These are phyloP conservation scores for Suillus clintonianus DNA, from an alignment of 768 basidiomycete species.

Conservation along the genomic window DNA sequence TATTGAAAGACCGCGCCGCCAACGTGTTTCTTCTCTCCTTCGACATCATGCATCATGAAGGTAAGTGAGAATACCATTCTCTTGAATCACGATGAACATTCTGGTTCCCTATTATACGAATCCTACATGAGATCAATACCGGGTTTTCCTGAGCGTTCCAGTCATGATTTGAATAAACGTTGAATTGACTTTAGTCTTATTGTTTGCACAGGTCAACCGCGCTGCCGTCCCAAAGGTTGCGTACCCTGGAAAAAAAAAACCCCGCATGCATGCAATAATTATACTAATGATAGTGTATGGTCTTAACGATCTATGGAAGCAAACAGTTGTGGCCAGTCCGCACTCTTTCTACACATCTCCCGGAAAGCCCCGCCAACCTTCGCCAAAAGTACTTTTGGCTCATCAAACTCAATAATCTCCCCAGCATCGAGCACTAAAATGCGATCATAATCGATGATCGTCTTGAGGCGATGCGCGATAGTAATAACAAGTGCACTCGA, in stretches of 20 bases:
- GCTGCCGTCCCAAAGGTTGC: not conserved
- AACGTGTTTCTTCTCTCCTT: no score
- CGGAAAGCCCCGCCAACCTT: conserved; percentile 61
- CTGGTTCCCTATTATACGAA: conserved; percentile 70
- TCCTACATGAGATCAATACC: conserved; percentile 42
- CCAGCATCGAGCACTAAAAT: conserved; percentile 77
- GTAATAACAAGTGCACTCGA: conserved; percentile 73
- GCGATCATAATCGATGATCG: conserved; percentile 75
- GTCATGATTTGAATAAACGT: not conserved
- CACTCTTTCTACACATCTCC: conserved; percentile 67
- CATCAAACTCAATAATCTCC: conserved; percentile 73
- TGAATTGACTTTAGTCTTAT: not conserved
- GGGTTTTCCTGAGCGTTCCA: conserved; percentile 44
- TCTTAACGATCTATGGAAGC: conserved; percentile 17
- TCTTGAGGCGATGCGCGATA: conserved; percentile 80
- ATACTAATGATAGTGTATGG: not conserved
- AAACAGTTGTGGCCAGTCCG: conserved; percentile 48
- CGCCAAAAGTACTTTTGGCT: conserved; percentile 56
- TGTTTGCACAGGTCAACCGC: not conserved
- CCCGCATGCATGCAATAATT: not conserved
- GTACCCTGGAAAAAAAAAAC: not conserved
- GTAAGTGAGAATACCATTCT: not conserved
- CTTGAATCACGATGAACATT: conserved; percentile 41
- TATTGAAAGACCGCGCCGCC: not conserved
- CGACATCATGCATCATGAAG: no score